A percentile compares a stretch with the other conserved stretches of the same genome.
These are phyloP conservation scores for Yarrowia hollandica DNA, from an alignment of 805 yeast genomes.

Conservation along the genomic window DNA sequence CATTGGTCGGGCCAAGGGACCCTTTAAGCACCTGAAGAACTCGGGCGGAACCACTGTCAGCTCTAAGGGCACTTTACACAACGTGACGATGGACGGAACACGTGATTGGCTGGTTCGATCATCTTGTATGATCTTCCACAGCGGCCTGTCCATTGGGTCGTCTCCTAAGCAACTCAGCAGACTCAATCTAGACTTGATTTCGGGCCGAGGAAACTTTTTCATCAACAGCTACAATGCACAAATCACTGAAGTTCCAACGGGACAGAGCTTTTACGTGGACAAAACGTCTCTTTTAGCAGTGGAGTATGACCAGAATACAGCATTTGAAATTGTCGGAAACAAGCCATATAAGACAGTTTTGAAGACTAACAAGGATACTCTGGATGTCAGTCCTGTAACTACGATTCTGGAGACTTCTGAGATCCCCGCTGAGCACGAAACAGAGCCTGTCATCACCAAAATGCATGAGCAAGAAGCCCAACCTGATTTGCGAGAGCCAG, in stretches of 20 bases:
- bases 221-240: constrained; percentile 20
- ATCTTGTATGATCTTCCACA: background rate
- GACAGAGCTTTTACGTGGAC: constrained; percentile 14
- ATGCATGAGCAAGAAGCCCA: no score
- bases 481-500: no score
- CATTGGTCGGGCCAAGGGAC: background rate
- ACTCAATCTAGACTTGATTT: background rate
- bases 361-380: background rate
- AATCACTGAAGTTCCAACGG: constrained; percentile 10
- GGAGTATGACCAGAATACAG: constrained; percentile 16
- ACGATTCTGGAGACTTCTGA: background rate
- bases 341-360: background rate
- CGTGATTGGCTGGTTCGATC: constrained; percentile 28
- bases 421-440: background rate
- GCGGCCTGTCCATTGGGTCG: background rate
- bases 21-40: background rate
- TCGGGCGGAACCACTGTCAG: constrained; percentile 3
- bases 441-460: no score
- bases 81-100: constrained; percentile 20
- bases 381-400: constrained; percentile 11
- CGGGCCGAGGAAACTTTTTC: constrained; percentile 25
- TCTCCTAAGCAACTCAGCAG: background rate
- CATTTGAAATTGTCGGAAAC: background rate
- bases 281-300: background rate
- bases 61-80: constrained; percentile 9